Evolutionary conservation across 1,284 basidiomycete genomes (phyloP), one percentile per base, ranked within the genome.

Genomic region (Athelia psychrophila): DNA sequence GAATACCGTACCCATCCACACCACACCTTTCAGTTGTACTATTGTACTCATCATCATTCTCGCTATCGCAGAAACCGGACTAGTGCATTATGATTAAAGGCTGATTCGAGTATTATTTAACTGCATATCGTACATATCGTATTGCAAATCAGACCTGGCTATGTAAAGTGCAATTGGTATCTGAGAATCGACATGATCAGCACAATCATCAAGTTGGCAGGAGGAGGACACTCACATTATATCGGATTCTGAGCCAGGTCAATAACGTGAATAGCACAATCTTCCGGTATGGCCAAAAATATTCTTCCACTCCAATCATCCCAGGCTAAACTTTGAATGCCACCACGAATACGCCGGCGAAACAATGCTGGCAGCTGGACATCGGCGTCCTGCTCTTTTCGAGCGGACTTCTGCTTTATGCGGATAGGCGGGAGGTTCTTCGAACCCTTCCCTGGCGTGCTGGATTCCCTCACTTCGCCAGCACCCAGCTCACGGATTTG

Each of bases 241-340:
- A 59, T 54, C 3, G 74, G 73, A 4, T 63, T 62, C 48, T 62
- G 61, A 3, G 73, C 66, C 33, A 76, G 71, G 54, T 77, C 76
- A 35, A 71, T 59, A 47, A 78, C 67, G 33, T 61, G 57, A 15
- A 77, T 52, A 13, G 52, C 36, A 2, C 54, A 52, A 42, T 68
- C 62, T 2, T 61, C 57, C 12, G 62, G 61, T 19, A 60, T 61
- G 35, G 67, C 68, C 9, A 75, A 62, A 51, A 71, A 67, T 9
- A 77, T 60, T 6, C 75, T 63, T 8, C 76, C 76, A 2, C 68
- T 70, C 23, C 66, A 67, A 56, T 77, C 76, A 56, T 77, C 76
- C 74, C 75, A 77, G 12, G 70, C 66, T 27, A 74, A 62, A 23
- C 69, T 59, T 15, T 54, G 60, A 25, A 68, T 52, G 24, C 67